Evolutionary conservation across 768 basidiomycete species (phyloP).

Genomic region (Termitomyces sp.): DNA sequence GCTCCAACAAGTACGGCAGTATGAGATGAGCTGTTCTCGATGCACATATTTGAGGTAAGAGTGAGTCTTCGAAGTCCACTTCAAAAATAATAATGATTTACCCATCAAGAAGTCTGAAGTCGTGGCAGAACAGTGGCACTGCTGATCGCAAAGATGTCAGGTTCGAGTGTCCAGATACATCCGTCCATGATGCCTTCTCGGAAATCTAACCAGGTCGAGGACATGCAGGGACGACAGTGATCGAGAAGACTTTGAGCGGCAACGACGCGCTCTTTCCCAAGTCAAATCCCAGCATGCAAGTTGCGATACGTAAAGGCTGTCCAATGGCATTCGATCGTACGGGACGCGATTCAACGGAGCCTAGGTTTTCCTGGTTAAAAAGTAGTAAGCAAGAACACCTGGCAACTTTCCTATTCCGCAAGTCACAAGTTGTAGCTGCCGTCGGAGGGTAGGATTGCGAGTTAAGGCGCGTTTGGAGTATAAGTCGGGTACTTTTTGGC

Average conservation of each 20-base stretch:
- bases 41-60: background rate
- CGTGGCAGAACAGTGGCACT: background rate
- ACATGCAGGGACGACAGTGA: background rate
- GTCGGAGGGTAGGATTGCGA: too few relatives aligned
- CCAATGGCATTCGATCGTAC: too few relatives aligned
- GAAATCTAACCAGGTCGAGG: background rate
- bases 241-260: background rate
- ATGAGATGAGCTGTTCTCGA: background rate
- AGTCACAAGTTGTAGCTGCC: background rate
- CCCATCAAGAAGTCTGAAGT: background rate
- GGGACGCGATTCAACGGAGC: background rate
- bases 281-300: background rate
- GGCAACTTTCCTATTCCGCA: background rate
- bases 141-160: background rate
- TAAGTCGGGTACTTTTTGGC: background rate
- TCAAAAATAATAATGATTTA: background rate
- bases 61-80: background rate
- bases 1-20: background rate
- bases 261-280: background rate
- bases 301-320: background rate
- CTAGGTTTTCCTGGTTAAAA: background rate
- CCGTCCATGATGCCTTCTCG: background rate
- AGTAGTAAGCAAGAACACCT: background rate
- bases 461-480: background rate
- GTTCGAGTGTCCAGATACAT: background rate